Percentiles rank a stretch among this genome's conserved stretches.
Evolutionary conservation across 2,329 filamentous ascomycete species (phyloP).

Genomic region (Cercospora sesami): DNA sequence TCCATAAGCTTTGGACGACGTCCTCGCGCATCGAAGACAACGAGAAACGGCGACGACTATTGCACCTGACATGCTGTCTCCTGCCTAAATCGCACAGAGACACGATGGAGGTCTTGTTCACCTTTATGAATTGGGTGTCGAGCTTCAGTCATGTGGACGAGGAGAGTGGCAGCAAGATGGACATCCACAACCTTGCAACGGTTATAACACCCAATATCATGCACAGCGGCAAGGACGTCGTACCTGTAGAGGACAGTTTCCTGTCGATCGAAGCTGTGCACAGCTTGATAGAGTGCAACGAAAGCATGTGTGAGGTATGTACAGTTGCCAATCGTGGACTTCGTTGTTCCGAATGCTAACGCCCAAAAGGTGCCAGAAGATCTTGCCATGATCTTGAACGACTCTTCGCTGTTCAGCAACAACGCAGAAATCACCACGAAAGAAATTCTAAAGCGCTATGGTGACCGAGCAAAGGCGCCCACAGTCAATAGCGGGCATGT

Average conservation of each 20-base stretch:
- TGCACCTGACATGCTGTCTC: slow-evolving; percentile 89
- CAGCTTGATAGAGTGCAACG: slow-evolving; percentile 86
- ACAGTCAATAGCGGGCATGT: slow-evolving; percentile 39
- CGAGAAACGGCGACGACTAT: slow-evolving; percentile 76
- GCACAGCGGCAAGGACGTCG: slow-evolving; percentile 47
- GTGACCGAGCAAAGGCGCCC: slow-evolving; percentile 70
- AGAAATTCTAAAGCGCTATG: slow-evolving; percentile 92
- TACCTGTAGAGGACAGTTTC: slow-evolving; percentile 74
- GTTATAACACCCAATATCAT: slow-evolving; percentile 95
- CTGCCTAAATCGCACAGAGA: slow-evolving; percentile 91
- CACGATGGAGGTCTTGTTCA: slow-evolving; percentile 90
- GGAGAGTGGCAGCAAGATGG: slow-evolving; percentile 97
- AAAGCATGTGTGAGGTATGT: slow-evolving; percentile 94
- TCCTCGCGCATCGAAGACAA: slow-evolving; percentile 82
- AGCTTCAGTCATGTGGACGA: slow-evolving; percentile 98
- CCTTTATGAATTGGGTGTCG: slow-evolving; percentile 94
- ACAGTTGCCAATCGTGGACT: background rate
- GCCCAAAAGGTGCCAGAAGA: slow-evolving; percentile 80
- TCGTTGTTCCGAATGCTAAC: slow-evolving; percentile 28
- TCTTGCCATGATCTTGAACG: slow-evolving; percentile 79
- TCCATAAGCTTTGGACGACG: slow-evolving; percentile 85
- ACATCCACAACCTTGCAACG: slow-evolving; percentile 93
- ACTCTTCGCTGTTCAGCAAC: slow-evolving; percentile 77
- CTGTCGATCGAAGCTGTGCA: slow-evolving; percentile 91
- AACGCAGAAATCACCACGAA: slow-evolving; percentile 90